Evolutionary conservation across 768 basidiomycete species (phyloP).

Genomic region (Floccularia luteovirens): DNA sequence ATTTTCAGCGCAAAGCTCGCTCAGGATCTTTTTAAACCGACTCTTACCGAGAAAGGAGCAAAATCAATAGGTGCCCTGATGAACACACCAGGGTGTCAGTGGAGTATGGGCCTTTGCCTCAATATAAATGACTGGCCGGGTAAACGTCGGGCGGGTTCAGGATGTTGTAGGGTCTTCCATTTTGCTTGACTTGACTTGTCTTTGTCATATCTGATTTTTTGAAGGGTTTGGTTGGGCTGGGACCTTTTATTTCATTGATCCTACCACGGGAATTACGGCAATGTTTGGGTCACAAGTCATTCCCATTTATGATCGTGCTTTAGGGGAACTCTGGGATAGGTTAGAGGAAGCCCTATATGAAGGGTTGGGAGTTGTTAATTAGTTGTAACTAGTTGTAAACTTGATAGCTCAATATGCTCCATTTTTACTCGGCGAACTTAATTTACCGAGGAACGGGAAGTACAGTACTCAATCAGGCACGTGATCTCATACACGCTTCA

Average conservation of each 20-base stretch:
- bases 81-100: constrained; percentile 13
- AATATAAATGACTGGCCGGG: constrained; percentile 17
- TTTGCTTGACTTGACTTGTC: not conserved
- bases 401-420: too few species aligned
- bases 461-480: too few species aligned
- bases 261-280: constrained; percentile 22
- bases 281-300: constrained; percentile 26
- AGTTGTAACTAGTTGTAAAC: too few species aligned
- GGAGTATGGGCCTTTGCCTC: constrained; percentile 20
- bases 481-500: too few species aligned
- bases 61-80: constrained; percentile 11
- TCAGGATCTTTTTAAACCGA: constrained; percentile 16
- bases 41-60: constrained; percentile 13
- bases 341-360: constrained; percentile 16
- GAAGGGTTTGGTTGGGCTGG: constrained; percentile 31
- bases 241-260: constrained; percentile 25
- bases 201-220: not conserved
- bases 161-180: constrained; percentile 17
- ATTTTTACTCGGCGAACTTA: too few species aligned
- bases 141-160: constrained; percentile 19
- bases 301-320: constrained; percentile 15
- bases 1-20: constrained; percentile 14
- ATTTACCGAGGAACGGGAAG: too few species aligned
- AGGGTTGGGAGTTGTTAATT: constrained; percentile 6
- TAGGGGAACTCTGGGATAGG: constrained; percentile 12